Percentiles rank a stretch among this genome's conserved stretches.
phyloP scores from a whole-genome alignment of 352 stramenopile species.

The Ophiocytium majus region DNA sequence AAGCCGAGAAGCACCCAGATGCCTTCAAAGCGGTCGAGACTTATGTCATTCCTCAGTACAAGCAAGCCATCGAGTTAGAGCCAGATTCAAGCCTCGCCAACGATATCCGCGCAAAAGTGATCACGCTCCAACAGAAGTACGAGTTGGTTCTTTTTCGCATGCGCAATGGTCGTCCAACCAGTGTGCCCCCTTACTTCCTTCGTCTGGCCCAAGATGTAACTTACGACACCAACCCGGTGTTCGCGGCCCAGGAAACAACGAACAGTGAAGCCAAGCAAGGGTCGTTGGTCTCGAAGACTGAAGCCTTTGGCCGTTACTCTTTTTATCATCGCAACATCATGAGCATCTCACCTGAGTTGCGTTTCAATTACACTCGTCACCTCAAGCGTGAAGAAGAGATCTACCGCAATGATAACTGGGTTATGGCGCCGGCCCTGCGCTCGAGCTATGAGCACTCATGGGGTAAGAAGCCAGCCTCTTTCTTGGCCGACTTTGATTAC shows the following conservation, averaged over 20 bases:
- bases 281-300: neutral
- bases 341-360: neutral
- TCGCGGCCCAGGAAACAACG: neutral
- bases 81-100: neutral
- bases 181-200: neutral
- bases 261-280: neutral
- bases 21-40: neutral
- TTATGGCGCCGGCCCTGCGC: neutral
- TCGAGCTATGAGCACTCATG: neutral
- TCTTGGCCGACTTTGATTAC: neutral
- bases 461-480: neutral
- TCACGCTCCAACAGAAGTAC: neutral
- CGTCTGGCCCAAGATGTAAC: neutral
- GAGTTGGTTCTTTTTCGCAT: neutral
- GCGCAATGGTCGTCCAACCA: neutral
- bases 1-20: neutral
- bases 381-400: neutral
- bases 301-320: neutral
- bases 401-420: conserved; percentile 7
- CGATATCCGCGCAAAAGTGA: neutral
- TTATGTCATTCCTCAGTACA: conserved; percentile 12
- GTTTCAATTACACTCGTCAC: neutral
- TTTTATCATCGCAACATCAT: neutral
- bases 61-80: neutral
- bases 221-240: neutral